A percentile compares a stretch with the other conserved stretches of the same genome.
Evolutionary conservation across 371 early-diverging fungal species (phyloP).

Genomic region (Coemansia sp.): DNA sequence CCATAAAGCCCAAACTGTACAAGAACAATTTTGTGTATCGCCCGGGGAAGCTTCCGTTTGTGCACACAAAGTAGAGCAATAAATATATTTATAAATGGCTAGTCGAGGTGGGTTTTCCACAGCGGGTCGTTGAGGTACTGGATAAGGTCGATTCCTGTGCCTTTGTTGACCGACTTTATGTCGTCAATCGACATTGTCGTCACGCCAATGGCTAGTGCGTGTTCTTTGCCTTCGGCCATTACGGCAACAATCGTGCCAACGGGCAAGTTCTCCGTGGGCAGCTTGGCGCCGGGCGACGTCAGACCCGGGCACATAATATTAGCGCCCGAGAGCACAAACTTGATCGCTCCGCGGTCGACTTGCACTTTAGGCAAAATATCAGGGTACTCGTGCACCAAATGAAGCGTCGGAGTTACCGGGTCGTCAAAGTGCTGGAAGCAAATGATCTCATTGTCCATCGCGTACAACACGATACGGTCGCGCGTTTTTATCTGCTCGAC

Average conservation of each 20-base stretch:
- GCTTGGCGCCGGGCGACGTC: slow-evolving; percentile 86
- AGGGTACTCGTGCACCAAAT: slow-evolving; percentile 90
- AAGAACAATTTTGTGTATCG: slow-evolving; percentile 88
- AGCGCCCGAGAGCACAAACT: slow-evolving; percentile 93
- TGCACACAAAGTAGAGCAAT: slow-evolving; percentile 76
- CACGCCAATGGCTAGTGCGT: slow-evolving; percentile 87
- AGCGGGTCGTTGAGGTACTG: slow-evolving; percentile 86
- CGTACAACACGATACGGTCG: slow-evolving; percentile 80
- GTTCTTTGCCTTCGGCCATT: slow-evolving; percentile 94
- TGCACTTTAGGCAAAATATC: slow-evolving; percentile 86
- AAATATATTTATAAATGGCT: slow-evolving; percentile 1
- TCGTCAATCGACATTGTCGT: slow-evolving; percentile 88
- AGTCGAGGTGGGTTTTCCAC: slow-evolving; percentile 66
- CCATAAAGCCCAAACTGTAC: slow-evolving; percentile 78
- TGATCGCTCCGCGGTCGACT: slow-evolving; percentile 97
- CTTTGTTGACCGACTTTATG: slow-evolving; percentile 88
- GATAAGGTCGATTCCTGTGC: slow-evolving; percentile 85
- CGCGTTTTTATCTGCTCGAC: slow-evolving; percentile 79
- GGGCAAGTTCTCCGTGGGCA: slow-evolving; percentile 72
- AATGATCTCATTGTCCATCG: slow-evolving; percentile 77
- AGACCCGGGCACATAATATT: slow-evolving; percentile 98
- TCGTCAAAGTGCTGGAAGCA: slow-evolving; percentile 96
- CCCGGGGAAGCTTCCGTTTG: slow-evolving; percentile 69
- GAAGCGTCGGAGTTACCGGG: slow-evolving; percentile 82
- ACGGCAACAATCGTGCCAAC: slow-evolving; percentile 82